These are phyloP conservation scores for Cystobasidium tubakii DNA, from an alignment of 768 basidiomycete genomes.

Conservation along the genomic window DNA sequence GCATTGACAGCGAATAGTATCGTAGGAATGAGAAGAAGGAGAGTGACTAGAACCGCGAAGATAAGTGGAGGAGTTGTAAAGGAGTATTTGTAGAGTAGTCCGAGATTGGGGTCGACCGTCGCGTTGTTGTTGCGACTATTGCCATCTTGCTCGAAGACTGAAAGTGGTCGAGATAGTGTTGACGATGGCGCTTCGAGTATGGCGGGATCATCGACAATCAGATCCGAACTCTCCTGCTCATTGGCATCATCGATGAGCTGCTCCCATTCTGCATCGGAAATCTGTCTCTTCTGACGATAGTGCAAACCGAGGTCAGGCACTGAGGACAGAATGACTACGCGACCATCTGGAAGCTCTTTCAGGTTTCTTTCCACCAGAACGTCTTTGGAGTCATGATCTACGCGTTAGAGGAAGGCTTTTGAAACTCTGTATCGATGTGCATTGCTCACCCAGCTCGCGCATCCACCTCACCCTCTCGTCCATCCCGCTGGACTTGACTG, in stretches of 20 bases:
- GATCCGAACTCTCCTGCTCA: background rate
- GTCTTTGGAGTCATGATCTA: background rate
- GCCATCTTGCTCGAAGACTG: constrained; percentile 15
- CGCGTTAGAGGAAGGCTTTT: background rate
- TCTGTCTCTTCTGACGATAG: constrained; percentile 30
- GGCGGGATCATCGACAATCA: background rate
- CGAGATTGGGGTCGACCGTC: constrained; percentile 30
- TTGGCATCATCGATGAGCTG: background rate
- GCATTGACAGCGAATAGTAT: constrained; percentile 37
- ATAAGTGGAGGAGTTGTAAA: constrained; percentile 20
- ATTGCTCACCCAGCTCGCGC: constrained; percentile 8
- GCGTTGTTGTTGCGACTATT: background rate
- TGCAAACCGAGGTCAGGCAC: constrained; percentile 24
- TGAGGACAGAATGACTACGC: constrained; percentile 20
- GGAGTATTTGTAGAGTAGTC: constrained; percentile 22
- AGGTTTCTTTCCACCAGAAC: constrained; percentile 17
- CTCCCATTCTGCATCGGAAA: constrained; percentile 25
- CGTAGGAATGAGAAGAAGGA: constrained; percentile 42
- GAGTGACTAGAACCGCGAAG: constrained; percentile 36
- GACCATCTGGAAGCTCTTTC: background rate
- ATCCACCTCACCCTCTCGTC: constrained; percentile 19
- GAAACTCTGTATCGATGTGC: background rate
- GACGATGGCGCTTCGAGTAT: background rate
- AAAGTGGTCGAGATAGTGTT: constrained; percentile 14
- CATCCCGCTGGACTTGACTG: background rate